These are phyloP conservation scores for Phytophthora idaei DNA, from an alignment of 352 stramenopile species.

Conservation along the genomic window DNA sequence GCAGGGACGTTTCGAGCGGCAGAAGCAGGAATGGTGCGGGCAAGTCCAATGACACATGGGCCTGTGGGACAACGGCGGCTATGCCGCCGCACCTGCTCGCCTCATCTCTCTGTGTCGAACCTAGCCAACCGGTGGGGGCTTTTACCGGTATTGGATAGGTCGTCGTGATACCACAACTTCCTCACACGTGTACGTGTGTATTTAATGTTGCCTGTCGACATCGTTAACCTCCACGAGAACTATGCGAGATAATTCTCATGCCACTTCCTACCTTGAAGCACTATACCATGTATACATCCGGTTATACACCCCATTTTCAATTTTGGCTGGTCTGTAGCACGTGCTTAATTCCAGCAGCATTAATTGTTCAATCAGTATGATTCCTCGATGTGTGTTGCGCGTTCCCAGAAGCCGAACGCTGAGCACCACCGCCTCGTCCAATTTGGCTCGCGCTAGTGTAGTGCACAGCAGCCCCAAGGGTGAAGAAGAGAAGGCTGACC, in stretches of 20 bases:
- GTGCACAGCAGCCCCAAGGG: slow-evolving; percentile 5
- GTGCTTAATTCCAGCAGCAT: background rate
- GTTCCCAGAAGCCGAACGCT: slow-evolving; percentile 2
- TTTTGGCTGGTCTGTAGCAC: background rate
- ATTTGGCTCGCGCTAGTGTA: background rate
- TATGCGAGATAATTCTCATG: background rate
- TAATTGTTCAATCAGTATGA: slow-evolving; percentile 6
- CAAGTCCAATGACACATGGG: background rate
- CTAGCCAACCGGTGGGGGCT: too few relatives aligned
- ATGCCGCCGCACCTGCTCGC: background rate
- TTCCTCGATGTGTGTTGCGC: slow-evolving; percentile 14
- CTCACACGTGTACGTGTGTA: too few relatives aligned
- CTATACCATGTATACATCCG: background rate
- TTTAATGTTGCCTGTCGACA: too few relatives aligned
- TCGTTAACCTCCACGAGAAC: background rate
- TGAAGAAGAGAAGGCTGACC: background rate
- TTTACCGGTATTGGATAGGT: too few relatives aligned
- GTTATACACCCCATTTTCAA: slow-evolving; percentile 5
- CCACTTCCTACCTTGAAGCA: too few relatives aligned
- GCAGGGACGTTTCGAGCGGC: background rate
- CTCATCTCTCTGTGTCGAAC: background rate
- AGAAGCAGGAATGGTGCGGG: background rate
- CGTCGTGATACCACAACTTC: too few relatives aligned
- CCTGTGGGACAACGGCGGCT: background rate
- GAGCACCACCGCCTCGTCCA: slow-evolving; percentile 5